These are phyloP conservation scores for Mucor mucedo DNA, from an alignment of 371 early-diverging fungal species.

Conservation along the genomic window DNA sequence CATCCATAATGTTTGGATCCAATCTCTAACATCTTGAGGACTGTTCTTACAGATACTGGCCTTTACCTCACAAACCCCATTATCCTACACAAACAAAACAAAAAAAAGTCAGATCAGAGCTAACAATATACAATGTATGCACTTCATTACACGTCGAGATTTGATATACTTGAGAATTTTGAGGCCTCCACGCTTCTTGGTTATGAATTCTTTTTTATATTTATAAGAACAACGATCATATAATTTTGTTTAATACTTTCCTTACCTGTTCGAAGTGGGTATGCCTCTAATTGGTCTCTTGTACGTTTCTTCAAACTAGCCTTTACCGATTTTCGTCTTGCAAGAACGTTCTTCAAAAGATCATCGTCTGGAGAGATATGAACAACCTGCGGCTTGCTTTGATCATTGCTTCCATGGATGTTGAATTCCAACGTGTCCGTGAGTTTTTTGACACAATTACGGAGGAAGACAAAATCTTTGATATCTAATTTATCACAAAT, in stretches of 20 bases:
- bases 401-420: background rate
- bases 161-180: too few relatives aligned
- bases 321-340: too few relatives aligned
- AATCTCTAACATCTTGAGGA: conserved; percentile 2
- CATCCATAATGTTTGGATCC: too few relatives aligned
- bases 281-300: too few relatives aligned
- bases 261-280: too few relatives aligned
- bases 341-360: background rate
- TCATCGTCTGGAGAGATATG: background rate
- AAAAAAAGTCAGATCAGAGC: background rate
- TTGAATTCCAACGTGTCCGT: conserved; percentile 2
- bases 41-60: background rate
- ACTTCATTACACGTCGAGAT: too few relatives aligned
- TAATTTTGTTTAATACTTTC: too few relatives aligned
- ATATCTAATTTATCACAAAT: background rate
- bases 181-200: too few relatives aligned
- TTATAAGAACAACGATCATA: too few relatives aligned
- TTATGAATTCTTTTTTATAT: too few relatives aligned
- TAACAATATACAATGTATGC: too few relatives aligned
- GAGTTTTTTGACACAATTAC: conserved; percentile 4
- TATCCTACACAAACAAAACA: background rate
- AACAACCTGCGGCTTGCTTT: background rate
- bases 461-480: conserved; percentile 1
- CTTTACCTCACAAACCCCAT: background rate
- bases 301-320: too few relatives aligned